These are phyloP conservation scores for Lizonia empirigonia DNA, from an alignment of 2,329 filamentous ascomycete genomes.

Conservation along the genomic window DNA sequence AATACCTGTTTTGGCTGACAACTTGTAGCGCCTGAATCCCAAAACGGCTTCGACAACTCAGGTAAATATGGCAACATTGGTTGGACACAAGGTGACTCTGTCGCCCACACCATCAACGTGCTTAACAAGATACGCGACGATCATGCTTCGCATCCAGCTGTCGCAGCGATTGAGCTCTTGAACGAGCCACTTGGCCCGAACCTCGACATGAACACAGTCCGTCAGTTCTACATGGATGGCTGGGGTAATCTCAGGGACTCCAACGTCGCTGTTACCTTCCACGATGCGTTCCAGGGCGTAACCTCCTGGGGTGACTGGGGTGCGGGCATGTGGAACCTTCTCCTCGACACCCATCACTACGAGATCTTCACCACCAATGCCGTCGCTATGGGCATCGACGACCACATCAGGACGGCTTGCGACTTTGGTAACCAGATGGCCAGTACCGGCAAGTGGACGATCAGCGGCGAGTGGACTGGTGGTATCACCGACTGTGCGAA, in stretches of 20 bases:
- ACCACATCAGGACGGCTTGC: constrained; percentile 52
- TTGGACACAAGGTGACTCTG: constrained; percentile 53
- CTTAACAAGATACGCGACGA: constrained; percentile 56
- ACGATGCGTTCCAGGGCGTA: constrained; percentile 55
- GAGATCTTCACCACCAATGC: constrained; percentile 52
- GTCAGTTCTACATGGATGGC: constrained; percentile 56
- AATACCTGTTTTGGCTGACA: constrained; percentile 3
- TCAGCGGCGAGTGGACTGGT: constrained; percentile 56
- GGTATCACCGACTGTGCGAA: constrained; percentile 56
- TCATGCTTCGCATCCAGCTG: constrained; percentile 52
- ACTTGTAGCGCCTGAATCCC: constrained; percentile 60
- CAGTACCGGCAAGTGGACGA: constrained; percentile 53
- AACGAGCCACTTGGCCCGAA: constrained; percentile 55
- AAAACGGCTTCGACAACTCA: constrained; percentile 72
- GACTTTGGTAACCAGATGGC: constrained; percentile 54
- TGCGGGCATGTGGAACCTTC: constrained; percentile 51
- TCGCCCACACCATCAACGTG: constrained; percentile 49
- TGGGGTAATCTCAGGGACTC: constrained; percentile 53
- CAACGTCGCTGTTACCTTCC: constrained; percentile 52
- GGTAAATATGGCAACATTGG: constrained; percentile 57
- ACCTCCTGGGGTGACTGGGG: constrained; percentile 53
- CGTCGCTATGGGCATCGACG: constrained; percentile 46
- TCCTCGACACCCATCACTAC: constrained; percentile 57
- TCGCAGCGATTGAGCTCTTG: constrained; percentile 54
- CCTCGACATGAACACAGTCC: constrained; percentile 51